phyloP scores from a whole-genome alignment of 768 basidiomycete species.

The Leccinum rimulosum region DNA sequence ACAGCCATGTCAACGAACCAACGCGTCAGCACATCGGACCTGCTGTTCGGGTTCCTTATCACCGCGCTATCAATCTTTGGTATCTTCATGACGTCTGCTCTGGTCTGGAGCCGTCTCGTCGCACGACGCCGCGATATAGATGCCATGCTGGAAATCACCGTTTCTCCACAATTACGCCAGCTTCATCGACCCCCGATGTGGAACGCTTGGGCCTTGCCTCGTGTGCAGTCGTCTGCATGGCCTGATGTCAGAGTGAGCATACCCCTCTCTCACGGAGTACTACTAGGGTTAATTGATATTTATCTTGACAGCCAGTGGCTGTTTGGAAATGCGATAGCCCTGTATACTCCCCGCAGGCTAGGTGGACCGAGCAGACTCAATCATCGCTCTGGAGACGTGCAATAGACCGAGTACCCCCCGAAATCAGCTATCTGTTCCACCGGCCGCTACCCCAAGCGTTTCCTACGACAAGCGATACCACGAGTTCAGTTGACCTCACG shows the following conservation, averaged over 20 bases:
- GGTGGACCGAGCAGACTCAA: conserved; percentile 5
- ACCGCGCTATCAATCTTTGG: conserved; percentile 31
- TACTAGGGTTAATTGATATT: no score
- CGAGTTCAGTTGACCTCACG: conserved; percentile 3
- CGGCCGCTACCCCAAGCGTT: conserved; percentile 11
- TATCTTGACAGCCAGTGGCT: conserved; percentile 24
- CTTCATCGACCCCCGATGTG: conserved; percentile 22
- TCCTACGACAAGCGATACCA: neutral
- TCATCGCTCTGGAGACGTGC: conserved; percentile 24
- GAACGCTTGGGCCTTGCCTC: conserved; percentile 20
- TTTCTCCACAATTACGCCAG: neutral
- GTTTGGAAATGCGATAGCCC: conserved; percentile 6
- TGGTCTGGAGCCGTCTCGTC: conserved; percentile 35
- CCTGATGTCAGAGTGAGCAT: conserved; percentile 20
- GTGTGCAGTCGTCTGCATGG: conserved; percentile 12
- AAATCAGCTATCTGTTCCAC: conserved; percentile 30
- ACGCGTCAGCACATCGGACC: conserved; percentile 18
- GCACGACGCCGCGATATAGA: conserved; percentile 29
- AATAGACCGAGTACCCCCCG: conserved; percentile 18
- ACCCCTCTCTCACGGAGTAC: no score
- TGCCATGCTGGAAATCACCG: conserved; percentile 8
- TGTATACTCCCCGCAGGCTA: neutral
- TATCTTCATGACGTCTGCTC: conserved; percentile 29
- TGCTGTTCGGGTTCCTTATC: conserved; percentile 34
- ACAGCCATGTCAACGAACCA: neutral